Base-by-base conservation (phyloP, 2,329 filamentous ascomycete genomes). In the Endocalyx cinctus region DNA sequence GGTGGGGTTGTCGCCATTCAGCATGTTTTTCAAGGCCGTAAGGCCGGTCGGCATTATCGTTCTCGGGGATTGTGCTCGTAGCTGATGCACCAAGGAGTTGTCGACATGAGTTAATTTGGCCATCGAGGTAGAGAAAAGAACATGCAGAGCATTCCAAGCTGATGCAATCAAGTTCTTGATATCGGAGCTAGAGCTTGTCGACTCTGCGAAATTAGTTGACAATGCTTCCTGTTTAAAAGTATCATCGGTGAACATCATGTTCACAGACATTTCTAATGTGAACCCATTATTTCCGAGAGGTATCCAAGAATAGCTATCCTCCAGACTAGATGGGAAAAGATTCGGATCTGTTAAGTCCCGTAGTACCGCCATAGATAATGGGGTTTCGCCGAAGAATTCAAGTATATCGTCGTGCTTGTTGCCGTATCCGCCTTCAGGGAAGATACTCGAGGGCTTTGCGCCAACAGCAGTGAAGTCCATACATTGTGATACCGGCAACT, bases 41-140 rank as follows among this genome's bases (percentile, higher is more conserved):
- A 76, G 54, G 7, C 70, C 72, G 6, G 42, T 57, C 3, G 51
- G 42, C 5, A 63, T 63, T 23, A 77, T 57, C 1, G 54, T 47
- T 25, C 49, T 50, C 4, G 62, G 46, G 3, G 64, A 52, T 44
- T 73, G 59, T 12, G 42, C 42, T 34, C 54, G 56, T 13, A 76
- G 54, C 30, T 62, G 58, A 8, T 52, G 46, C 16, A 62, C 66
- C 8, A 76, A 49, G 12, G 56, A 43, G 34, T 71, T 75, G 16
- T 59, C 55, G 17, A 68, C 39, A 16, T 57, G 44, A 12, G 54
- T 50, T 10, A 74, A 52, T 41, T 70, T 74, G 19, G 52, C 36
- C 38, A 63, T 48, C 1, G 72, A 74, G 2, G 55, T 61, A 6
- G 57, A 48, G 18, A 74, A 52, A 34, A 74, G 70, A 39, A 67